Evolutionary conservation across 306 rosid genomes (phyloP), one percentile per base, ranked within the genome.

Genomic region (Acacia melanoxylon): DNA sequence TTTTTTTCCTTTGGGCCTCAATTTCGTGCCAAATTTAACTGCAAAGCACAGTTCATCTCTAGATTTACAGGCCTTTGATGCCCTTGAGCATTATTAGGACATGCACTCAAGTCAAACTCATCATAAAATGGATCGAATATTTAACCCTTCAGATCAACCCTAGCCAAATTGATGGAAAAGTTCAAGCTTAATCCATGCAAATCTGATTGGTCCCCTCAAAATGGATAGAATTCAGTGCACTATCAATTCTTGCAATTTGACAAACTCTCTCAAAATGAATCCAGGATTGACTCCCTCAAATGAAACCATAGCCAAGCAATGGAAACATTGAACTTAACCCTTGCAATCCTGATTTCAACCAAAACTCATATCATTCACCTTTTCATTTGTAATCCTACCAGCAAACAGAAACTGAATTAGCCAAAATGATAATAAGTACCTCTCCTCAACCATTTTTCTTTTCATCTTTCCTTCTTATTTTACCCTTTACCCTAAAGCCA

Each of bases 341-440:
- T 74, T 59, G 48, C 15, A 71, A 74, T 78, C 81, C 67, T 72
- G 65, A 66, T 72, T 77, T 75, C 72, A 73, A 27, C 83, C 24
- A 44, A 59, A 74, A 41, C 75, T 67, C 52, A 40, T 20, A 45
- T 33, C 24, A 51, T 58, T 49, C 56, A 51, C 78, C 70, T 29
- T 42, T 37, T 80, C 63, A 40, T 49, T 37, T 19, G 62, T 40
- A 61, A 73, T 78, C 56, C 25, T n/a, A 56, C 37, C 37, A 31
- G 59, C 41, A 80, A 49, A 35, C 35, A 35, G 52, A 52, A 80
- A 61, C 49, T 59, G 40, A 76, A 48, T 37, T 6, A 42, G 27
- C 52, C 33, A 58, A 48, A 66, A 58, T 56, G 33, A 49, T 76
- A 76, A 5, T 51, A 11, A 0, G 27, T 10, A 51, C 44, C 63